These are phyloP conservation scores for Phylloboletellus chloephorus DNA, from an alignment of 1,284 basidiomycete genomes.

Conservation along the genomic window DNA sequence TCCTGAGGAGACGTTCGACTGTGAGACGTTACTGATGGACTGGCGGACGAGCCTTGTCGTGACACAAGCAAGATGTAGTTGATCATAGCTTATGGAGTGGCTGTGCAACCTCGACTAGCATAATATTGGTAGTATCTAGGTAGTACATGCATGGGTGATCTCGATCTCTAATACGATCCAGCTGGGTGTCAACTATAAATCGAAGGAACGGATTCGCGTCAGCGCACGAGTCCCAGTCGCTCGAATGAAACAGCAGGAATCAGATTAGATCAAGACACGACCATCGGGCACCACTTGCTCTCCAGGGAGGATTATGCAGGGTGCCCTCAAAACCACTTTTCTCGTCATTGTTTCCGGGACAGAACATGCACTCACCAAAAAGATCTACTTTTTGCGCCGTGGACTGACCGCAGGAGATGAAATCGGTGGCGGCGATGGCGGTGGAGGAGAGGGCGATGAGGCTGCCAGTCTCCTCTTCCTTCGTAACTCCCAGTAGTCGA, in stretches of 20 bases:
- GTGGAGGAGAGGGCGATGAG: conserved; percentile 4
- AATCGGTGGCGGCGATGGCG: neutral
- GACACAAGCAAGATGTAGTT: conserved; percentile 91
- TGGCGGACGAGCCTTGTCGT: conserved; percentile 70
- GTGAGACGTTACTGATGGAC: conserved; percentile 13
- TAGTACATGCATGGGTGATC: too few relatives aligned
- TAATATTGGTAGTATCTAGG: conserved; percentile 1
- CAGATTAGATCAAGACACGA: conserved; percentile 85
- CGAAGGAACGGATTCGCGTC: conserved; percentile 3
- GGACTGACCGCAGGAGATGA: neutral
- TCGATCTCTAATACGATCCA: too few relatives aligned
- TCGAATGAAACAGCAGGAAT: conserved; percentile 34
- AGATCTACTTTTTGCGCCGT: conserved; percentile 15
- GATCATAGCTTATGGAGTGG: conserved; percentile 54
- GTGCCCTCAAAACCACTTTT: conserved; percentile 67
- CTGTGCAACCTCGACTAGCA: conserved; percentile 16
- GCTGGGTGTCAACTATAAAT: neutral
- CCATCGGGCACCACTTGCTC: conserved; percentile 48
- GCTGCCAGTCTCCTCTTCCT: conserved; percentile 34
- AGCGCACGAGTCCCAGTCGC: conserved; percentile 2
- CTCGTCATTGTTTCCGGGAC: conserved; percentile 49
- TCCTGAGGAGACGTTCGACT: conserved; percentile 44
- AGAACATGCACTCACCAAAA: conserved; percentile 10
- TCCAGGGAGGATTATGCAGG: conserved; percentile 33
- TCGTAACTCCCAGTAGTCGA: conserved; percentile 58